Base-by-base conservation (phyloP, 345 rosid genomes). In the Nasturtium officinale region DNA sequence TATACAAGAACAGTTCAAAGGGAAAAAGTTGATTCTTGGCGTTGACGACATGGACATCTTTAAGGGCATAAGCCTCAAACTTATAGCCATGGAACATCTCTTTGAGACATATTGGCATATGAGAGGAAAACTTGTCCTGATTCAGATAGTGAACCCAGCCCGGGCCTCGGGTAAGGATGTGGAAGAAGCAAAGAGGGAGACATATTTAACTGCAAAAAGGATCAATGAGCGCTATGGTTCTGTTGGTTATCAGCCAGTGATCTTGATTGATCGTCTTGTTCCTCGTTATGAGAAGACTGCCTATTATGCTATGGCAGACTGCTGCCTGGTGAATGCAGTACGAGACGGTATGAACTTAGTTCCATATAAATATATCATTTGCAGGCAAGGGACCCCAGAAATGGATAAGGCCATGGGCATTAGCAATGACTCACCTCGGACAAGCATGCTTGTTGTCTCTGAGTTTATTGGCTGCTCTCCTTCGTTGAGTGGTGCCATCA, bases 311-410 rank as follows among this genome's bases (percentile, higher is more conserved):
- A 67, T 85, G 52, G 92, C 96, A 15, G 96, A 90, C 64, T 87
- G 90, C 56, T 90, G 96, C 77, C 66, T 90, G 45, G 92, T 90
- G 75, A 90, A 84, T 76, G 96, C 96, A 9, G 92, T 90, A 61
- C 81, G 96, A 78, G 96, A 90, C 45, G 96, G 96, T 62, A 90
- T 90, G 96, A 90, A 90, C 81, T 82, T 90, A 23, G 92, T 90
- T 26, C 89, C 92, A 20, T 87, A 90, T 71, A 87, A 90, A 74
- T 90, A 87, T 65, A 83, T 87, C 33, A 82, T 90, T 32, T 90
- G 92, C 78, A 82, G 92, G 81, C 90, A 90, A 77, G 96, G 96
- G 68, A 81, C 90, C 15, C 78, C 80, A 2, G 72, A 51, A n/a
- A 80, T 90, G 89, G 85, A 86, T 47, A 75, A 81, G 40, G 90